These are phyloP conservation scores for Circinella umbellata DNA, from an alignment of 371 early-diverging fungal species.

Conservation along the genomic window DNA sequence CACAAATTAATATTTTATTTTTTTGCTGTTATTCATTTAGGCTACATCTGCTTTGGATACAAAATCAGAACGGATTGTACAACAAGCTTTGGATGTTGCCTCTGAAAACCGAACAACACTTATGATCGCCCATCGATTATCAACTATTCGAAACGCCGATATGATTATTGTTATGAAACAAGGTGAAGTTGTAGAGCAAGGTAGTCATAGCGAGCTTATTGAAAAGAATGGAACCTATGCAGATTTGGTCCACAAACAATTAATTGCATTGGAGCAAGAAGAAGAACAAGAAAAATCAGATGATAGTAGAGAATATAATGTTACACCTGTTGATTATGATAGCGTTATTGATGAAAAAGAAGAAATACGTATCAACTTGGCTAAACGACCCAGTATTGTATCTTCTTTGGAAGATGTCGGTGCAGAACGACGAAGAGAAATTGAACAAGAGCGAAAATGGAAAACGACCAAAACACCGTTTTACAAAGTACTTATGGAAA, in stretches of 20 bases:
- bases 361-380: neutral
- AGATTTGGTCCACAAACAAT: slow-evolving; percentile 62
- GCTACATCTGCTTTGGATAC: slow-evolving; percentile 83
- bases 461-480: slow-evolving; percentile 52
- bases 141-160: slow-evolving; percentile 83
- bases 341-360: neutral
- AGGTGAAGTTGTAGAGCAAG: slow-evolving; percentile 75
- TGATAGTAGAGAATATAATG: too few relatives aligned
- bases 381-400: slow-evolving; percentile 1
- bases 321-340: neutral
- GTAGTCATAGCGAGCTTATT: slow-evolving; percentile 70
- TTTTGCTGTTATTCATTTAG: slow-evolving; percentile 9
- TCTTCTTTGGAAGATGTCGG: neutral
- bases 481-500: slow-evolving; percentile 39
- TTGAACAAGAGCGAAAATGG: slow-evolving; percentile 33
- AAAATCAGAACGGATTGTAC: slow-evolving; percentile 81
- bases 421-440: slow-evolving; percentile 35
- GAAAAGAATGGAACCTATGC: slow-evolving; percentile 54
- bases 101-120: slow-evolving; percentile 84
- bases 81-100: slow-evolving; percentile 79
- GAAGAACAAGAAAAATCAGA: neutral
- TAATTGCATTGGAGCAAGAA: slow-evolving; percentile 29
- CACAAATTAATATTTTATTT: neutral
- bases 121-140: slow-evolving; percentile 90
- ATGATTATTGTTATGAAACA: slow-evolving; percentile 80